Percentiles rank a stretch among this genome's conserved stretches.
Conservation (phyloP, 495 filamentous ascomycete species). For the Talaromyces borbonicus region DNA sequence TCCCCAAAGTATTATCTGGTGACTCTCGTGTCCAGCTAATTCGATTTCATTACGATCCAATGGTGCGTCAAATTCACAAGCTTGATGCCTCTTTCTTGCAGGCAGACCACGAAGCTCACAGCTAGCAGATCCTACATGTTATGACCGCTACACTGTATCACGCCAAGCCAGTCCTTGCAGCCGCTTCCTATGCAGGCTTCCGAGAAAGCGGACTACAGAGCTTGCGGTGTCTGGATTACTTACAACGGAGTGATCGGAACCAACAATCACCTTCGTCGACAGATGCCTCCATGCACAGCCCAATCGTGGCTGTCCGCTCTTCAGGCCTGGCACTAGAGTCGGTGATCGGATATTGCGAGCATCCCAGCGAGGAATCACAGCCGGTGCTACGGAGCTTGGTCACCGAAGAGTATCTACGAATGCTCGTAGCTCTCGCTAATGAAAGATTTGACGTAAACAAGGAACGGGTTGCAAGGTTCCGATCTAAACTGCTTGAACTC, state of each 20-base stretch:
- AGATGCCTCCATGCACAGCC: constrained; percentile 30
- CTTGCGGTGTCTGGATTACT: constrained; percentile 27
- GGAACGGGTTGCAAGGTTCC: constrained; percentile 57
- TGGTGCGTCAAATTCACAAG: constrained; percentile 64
- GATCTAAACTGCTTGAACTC: constrained; percentile 15
- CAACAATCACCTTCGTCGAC: background rate
- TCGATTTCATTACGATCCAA: constrained; percentile 88
- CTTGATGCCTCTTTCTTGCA: background rate
- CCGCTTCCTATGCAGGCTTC: constrained; percentile 73
- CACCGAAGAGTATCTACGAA: constrained; percentile 47
- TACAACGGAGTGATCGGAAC: constrained; percentile 11
- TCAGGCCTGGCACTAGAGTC: constrained; percentile 71
- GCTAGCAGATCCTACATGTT: constrained; percentile 72
- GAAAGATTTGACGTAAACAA: constrained; percentile 66
- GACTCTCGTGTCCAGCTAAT: constrained; percentile 46
- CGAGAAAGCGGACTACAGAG: constrained; percentile 70
- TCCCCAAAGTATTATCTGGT: constrained; percentile 15
- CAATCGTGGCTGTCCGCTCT: constrained; percentile 76
- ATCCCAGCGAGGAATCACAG: constrained; percentile 15
- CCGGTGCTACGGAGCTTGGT: constrained; percentile 34
- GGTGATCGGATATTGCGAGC: constrained; percentile 52
- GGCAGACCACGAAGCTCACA: background rate
- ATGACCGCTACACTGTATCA: constrained; percentile 60
- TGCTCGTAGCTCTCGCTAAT: constrained; percentile 59
- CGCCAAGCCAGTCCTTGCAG: constrained; percentile 60